phyloP scores from a whole-genome alignment of 192 early-diverging fungal species.

The Backusella tuberculispora region DNA sequence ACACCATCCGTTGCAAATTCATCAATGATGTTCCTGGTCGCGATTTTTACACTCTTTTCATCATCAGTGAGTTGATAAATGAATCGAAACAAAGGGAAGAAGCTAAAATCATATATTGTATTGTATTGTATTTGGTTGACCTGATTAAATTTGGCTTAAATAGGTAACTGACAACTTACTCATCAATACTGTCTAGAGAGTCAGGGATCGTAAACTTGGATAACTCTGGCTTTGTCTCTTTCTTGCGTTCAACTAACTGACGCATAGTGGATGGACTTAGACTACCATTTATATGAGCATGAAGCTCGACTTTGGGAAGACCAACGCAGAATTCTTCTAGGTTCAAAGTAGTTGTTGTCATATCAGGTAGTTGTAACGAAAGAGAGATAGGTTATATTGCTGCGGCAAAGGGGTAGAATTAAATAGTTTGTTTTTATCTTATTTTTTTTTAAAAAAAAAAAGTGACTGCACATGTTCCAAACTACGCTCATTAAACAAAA shows the following conservation, averaged over 20 bases:
- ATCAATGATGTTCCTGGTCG: slow-evolving; percentile 46
- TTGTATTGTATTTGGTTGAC: neutral
- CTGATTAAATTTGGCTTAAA: neutral
- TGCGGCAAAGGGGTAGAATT: neutral
- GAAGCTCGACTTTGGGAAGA: slow-evolving; percentile 53
- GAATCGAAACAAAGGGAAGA: slow-evolving; percentile 60
- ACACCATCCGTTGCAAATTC: slow-evolving; percentile 59
- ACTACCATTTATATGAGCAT: slow-evolving; percentile 67
- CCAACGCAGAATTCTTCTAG: slow-evolving; percentile 30
- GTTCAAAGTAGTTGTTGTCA: neutral
- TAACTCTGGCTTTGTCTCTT: slow-evolving; percentile 45
- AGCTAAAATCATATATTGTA: slow-evolving; percentile 32
- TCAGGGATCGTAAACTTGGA: slow-evolving; percentile 45
- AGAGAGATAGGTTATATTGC: neutral
- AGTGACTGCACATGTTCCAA: too few relatives aligned
- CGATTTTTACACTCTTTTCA: slow-evolving; percentile 41
- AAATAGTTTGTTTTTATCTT: too few relatives aligned
- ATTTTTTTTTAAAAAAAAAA: too few relatives aligned
- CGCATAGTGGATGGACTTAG: slow-evolving; percentile 46
- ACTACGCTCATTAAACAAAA: too few relatives aligned
- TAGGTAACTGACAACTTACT: slow-evolving; percentile 27
- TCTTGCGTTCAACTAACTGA: slow-evolving; percentile 44
- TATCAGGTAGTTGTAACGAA: neutral
- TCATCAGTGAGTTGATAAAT: slow-evolving; percentile 63
- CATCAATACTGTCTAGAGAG: slow-evolving; percentile 38